Evolutionary conservation across 345 rosid genomes (phyloP).

Genomic region (Pistacia atlantica): DNA sequence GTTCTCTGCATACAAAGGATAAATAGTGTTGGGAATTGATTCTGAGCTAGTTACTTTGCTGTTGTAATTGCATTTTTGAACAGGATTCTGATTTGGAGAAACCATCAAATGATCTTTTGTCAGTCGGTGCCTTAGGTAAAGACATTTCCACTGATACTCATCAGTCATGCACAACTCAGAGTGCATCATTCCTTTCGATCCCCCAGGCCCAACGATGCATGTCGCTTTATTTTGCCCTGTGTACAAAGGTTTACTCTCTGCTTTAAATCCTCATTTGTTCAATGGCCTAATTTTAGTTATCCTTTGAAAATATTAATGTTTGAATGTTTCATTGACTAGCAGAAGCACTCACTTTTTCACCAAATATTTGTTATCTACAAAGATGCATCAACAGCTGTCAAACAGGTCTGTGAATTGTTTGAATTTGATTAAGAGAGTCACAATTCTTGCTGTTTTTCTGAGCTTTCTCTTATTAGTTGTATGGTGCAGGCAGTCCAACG

Average conservation of each 20-base stretch:
- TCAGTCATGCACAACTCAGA: constrained; percentile 41
- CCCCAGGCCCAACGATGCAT: constrained; percentile 83
- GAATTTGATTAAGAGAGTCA: constrained; percentile 12
- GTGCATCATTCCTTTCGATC: constrained; percentile 43
- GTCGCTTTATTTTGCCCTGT: constrained; percentile 93
- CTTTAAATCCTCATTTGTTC: constrained; percentile 5
- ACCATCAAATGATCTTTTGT: constrained; percentile 44
- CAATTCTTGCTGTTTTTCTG: constrained; percentile 13
- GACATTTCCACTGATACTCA: constrained; percentile 47
- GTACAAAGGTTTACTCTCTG: constrained; percentile 76
- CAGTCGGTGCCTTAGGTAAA: constrained; percentile 37
- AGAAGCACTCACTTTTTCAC: constrained; percentile 90
- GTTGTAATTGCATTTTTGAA: constrained; percentile 8
- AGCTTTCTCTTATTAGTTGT: constrained; percentile 23
- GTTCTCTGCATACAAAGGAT: neutral
- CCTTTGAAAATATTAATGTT: constrained; percentile 14
- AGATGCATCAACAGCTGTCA: constrained; percentile 65
- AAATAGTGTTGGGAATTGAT: neutral
- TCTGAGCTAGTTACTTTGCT: neutral
- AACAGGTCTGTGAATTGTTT: constrained; percentile 57
- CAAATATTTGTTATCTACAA: constrained; percentile 71
- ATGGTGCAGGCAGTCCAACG: constrained; percentile 80
- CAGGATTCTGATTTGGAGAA: constrained; percentile 61
- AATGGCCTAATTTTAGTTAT: constrained; percentile 4
- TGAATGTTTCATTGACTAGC: constrained; percentile 38